Evolutionary conservation across 495 filamentous ascomycete genomes (phyloP).

Genomic region (Xylaria bambusicola): DNA sequence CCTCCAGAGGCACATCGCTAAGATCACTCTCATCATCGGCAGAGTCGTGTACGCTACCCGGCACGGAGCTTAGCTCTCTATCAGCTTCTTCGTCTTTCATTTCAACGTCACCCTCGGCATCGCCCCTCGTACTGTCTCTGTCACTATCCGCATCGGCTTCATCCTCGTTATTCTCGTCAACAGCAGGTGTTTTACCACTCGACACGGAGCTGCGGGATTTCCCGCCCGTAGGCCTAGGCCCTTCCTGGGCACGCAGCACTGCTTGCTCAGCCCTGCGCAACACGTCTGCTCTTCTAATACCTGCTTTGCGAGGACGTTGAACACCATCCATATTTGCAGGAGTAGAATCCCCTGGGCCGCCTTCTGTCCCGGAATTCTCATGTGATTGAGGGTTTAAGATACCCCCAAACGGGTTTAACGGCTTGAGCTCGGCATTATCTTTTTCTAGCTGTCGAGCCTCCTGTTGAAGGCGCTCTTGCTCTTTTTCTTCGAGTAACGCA

Average conservation of each 20-base stretch:
- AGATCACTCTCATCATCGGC: slow-evolving; percentile 82
- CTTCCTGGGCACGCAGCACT: slow-evolving; percentile 44
- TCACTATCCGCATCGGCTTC: slow-evolving; percentile 26
- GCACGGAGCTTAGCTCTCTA: slow-evolving; percentile 41
- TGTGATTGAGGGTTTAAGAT: slow-evolving; percentile 35
- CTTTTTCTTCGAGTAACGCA: slow-evolving; percentile 33
- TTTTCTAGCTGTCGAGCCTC: slow-evolving; percentile 24
- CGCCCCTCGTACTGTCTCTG: slow-evolving; percentile 38
- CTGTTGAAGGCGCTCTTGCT: slow-evolving; percentile 25
- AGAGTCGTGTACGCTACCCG: slow-evolving; percentile 68
- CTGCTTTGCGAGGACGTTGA: slow-evolving; percentile 37
- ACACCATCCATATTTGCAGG: slow-evolving; percentile 29
- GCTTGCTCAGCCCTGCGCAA: slow-evolving; percentile 53
- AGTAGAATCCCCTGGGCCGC: slow-evolving; percentile 23
- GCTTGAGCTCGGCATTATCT: slow-evolving; percentile 25
- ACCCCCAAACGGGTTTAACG: slow-evolving; percentile 27
- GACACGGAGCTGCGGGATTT: slow-evolving; percentile 46
- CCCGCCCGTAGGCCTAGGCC: slow-evolving; percentile 35
- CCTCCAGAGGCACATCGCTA: slow-evolving; percentile 62
- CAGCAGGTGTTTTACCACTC: slow-evolving; percentile 39
- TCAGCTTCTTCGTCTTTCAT: slow-evolving; percentile 35
- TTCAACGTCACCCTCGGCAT: slow-evolving; percentile 32
- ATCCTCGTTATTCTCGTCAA: slow-evolving; percentile 29
- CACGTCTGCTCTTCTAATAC: slow-evolving; percentile 48
- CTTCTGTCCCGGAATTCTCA: slow-evolving; percentile 34